Percentiles rank a stretch among this genome's conserved stretches.
These are phyloP conservation scores for Laburnicola sp. DNA, from an alignment of 2,329 filamentous ascomycete genomes.

Conservation along the genomic window DNA sequence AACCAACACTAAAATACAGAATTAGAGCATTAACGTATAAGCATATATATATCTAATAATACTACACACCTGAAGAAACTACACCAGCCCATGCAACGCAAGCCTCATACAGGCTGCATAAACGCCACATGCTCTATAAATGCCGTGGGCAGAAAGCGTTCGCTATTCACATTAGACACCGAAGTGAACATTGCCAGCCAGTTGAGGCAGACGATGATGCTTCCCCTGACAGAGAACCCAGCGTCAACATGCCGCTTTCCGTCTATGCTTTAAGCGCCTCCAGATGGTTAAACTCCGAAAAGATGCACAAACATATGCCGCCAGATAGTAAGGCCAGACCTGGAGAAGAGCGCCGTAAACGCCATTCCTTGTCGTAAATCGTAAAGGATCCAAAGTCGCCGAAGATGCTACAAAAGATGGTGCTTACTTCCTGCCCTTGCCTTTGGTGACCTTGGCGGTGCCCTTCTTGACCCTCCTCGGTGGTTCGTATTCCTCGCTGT, in stretches of 20 bases:
- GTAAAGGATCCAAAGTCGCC: background rate
- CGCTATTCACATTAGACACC: background rate
- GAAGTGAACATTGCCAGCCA: background rate
- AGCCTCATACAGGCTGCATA: background rate
- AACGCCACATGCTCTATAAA: background rate
- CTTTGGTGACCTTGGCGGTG: slow-evolving; percentile 32
- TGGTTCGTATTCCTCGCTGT: slow-evolving; percentile 58
- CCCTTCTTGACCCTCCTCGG: slow-evolving; percentile 52
- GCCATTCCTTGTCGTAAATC: slow-evolving; percentile 29
- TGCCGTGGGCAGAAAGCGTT: too few species aligned
- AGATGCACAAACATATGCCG: background rate
- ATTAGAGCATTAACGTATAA: too few species aligned
- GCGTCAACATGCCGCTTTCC: background rate
- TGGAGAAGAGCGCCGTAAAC: slow-evolving; percentile 11
- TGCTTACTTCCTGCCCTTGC: slow-evolving; percentile 31
- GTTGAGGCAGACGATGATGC: too few species aligned
- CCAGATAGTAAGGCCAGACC: background rate
- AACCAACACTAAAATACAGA: too few species aligned
- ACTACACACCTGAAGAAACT: background rate
- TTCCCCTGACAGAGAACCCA: too few species aligned
- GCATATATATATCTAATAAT: too few species aligned
- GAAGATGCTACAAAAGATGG: background rate
- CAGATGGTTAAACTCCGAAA: background rate
- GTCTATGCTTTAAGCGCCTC: background rate
- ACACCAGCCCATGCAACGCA: background rate